Evolutionary conservation across 805 yeast genomes (phyloP), one percentile per base, ranked within the genome.

Genomic region (Maudiozyma serrabonitensis): DNA sequence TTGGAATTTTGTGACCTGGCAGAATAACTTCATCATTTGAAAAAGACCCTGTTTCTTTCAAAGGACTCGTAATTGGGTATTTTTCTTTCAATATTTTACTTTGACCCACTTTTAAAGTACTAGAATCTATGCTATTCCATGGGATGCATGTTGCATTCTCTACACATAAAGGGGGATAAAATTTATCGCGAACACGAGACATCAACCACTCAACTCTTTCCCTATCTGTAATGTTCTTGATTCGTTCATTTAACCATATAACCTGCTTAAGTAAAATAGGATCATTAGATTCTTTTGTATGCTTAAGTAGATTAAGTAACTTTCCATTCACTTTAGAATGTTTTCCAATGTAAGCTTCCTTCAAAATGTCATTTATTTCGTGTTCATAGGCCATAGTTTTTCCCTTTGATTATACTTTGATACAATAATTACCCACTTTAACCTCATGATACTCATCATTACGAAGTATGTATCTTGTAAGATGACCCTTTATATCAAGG

Each of bases 81-180:
- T 52, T 51, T 13, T 43, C 11, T 2, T 28, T n/a, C 6, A 57
- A 13, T 16, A 37, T 40, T 12, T 26, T 19, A 28, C 9, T 8
- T 8, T 16, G 13, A 16, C 15, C 21, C 2, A 15, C 8, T 12
- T 11, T 31, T 28, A 42, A 21, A 18, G 5, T 3, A n/a, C 16
- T 16, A 38, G 26, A 3, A 8, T 25, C 31, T 25, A n/a, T 5
- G 8, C 43, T 43, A 32, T 55, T 54, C 66, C 66, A 59, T 4
- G 53, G 49, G 0, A 50, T 31, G 1, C 58, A 58, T 19, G 61
- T 57, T 1, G 61, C 63, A 15, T 45, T 45, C 11, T 50, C 48
- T 5, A 58, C 52, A 23, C 41, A 18, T 9, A 64, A 43, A 2
- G 69, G 68, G 4, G 67, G 67, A 48, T 58, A 64, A n/a, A 56